These are phyloP conservation scores for Penicillium silybi DNA, from an alignment of 495 filamentous ascomycete species.

Conservation along the genomic window DNA sequence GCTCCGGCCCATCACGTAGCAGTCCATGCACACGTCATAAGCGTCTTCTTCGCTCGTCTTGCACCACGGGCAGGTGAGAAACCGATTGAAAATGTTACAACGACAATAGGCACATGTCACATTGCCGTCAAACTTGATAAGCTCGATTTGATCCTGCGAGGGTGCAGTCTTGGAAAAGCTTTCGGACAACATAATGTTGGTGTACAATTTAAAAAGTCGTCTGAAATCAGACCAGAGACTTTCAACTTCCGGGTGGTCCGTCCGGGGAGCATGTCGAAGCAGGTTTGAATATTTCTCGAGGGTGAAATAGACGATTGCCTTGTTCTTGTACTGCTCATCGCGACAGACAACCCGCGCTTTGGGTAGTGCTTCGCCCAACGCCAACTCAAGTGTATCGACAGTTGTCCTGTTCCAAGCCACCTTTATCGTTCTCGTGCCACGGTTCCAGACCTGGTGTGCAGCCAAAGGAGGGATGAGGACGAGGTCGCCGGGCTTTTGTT, in stretches of 20 bases:
- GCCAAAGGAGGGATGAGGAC: conserved; percentile 93
- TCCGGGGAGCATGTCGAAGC: conserved; percentile 45
- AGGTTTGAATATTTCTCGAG: conserved; percentile 70
- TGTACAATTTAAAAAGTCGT: conserved; percentile 70
- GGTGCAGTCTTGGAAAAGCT: conserved; percentile 61
- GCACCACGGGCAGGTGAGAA: conserved; percentile 84
- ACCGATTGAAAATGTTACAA: conserved; percentile 96
- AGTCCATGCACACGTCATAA: conserved; percentile 97
- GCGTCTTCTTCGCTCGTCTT: conserved; percentile 62
- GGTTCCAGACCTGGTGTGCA: conserved; percentile 98
- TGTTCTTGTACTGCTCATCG: conserved; percentile 99
- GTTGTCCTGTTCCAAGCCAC: conserved; percentile 98
- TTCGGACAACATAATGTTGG: conserved; percentile 75
- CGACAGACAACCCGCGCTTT: conserved; percentile 88
- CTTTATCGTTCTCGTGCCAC: conserved; percentile 91
- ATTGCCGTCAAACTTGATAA: conserved; percentile 74
- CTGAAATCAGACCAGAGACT: conserved; percentile 75
- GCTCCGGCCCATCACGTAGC: conserved; percentile 88
- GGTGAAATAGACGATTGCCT: conserved; percentile 85
- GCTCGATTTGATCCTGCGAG: conserved; percentile 63
- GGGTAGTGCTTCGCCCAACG: conserved; percentile 79
- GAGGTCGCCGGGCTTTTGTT: conserved; percentile 90
- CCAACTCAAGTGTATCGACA: conserved; percentile 80
- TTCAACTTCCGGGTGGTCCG: conserved; percentile 50
- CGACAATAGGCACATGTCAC: conserved; percentile 95